These are phyloP conservation scores for Colletotrichum sp. DNA, from an alignment of 2,329 filamentous ascomycete genomes.

Conservation along the genomic window DNA sequence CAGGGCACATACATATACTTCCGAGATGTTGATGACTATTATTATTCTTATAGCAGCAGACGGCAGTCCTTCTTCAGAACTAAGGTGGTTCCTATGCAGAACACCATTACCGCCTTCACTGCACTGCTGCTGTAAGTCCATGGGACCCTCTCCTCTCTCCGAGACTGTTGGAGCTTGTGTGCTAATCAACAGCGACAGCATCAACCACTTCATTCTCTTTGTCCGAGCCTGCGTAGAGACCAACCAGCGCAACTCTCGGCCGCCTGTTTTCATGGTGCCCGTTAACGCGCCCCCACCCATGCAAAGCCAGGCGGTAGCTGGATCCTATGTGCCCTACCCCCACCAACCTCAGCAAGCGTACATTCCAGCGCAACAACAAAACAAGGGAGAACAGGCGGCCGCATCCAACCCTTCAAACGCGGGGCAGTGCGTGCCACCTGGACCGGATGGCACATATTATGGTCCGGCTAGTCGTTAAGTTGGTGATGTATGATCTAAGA, in stretches of 20 bases:
- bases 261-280: slow-evolving; percentile 10
- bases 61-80: not conserved
- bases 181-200: not conserved
- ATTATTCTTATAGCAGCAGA: not conserved
- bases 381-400: not conserved
- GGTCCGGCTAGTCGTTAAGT: not conserved
- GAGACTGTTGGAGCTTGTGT: not conserved
- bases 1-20: slow-evolving; percentile 22
- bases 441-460: not conserved
- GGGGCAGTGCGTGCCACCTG: not conserved
- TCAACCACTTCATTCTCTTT: slow-evolving; percentile 44
- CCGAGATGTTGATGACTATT: not conserved
- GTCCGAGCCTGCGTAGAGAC: slow-evolving; percentile 45
- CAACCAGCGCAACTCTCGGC: slow-evolving; percentile 29
- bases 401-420: not conserved
- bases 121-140: slow-evolving; percentile 17
- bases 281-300: not conserved
- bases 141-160: not conserved
- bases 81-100: slow-evolving; percentile 1
- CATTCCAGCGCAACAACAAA: not conserved
- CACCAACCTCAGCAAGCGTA: not conserved
- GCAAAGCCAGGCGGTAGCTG: not conserved
- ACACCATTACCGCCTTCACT: slow-evolving; percentile 24
- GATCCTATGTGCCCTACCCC: not conserved
- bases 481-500: not conserved